A percentile compares a stretch with the other conserved stretches of the same genome.
Evolutionary conservation across 2,329 filamentous ascomycete genomes (phyloP).

Genomic region (Neonectria punicea): DNA sequence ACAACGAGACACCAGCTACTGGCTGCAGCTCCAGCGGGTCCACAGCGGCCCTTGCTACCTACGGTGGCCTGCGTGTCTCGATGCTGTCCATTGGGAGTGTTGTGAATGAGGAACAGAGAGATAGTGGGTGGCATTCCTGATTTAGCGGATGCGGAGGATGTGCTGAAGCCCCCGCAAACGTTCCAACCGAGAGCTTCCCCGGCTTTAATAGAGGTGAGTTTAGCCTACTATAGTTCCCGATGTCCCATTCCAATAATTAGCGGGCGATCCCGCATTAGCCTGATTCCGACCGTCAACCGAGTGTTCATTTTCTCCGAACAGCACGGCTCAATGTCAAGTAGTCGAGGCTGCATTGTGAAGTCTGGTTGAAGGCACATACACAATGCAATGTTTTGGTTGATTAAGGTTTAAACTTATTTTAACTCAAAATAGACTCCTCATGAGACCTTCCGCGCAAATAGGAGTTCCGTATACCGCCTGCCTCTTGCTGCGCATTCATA

Average conservation of each 20-base stretch:
- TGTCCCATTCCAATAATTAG: not conserved
- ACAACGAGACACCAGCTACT: not conserved
- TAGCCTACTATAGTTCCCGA: not conserved
- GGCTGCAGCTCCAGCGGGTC: constrained; percentile 1
- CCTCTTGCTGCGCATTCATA: no score
- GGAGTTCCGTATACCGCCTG: no score
- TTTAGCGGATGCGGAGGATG: not conserved
- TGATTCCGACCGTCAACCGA: no score
- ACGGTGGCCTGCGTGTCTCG: not conserved
- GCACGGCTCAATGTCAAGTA: no score
- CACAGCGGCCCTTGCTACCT: not conserved
- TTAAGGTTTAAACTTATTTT: no score
- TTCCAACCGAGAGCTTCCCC: not conserved
- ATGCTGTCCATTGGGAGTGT: not conserved
- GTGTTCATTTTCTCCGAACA: no score
- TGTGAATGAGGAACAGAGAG: not conserved
- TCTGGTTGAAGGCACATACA: no score
- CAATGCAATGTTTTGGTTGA: no score
- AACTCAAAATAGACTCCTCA: no score
- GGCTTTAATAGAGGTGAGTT: not conserved
- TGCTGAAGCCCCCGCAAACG: not conserved
- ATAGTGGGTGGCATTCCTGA: not conserved
- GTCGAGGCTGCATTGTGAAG: no score
- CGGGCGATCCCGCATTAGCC: not conserved
- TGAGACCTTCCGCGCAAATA: no score